These are phyloP conservation scores for Scedosporium apiospermum DNA, from an alignment of 2,329 filamentous ascomycete genomes.

Conservation along the genomic window DNA sequence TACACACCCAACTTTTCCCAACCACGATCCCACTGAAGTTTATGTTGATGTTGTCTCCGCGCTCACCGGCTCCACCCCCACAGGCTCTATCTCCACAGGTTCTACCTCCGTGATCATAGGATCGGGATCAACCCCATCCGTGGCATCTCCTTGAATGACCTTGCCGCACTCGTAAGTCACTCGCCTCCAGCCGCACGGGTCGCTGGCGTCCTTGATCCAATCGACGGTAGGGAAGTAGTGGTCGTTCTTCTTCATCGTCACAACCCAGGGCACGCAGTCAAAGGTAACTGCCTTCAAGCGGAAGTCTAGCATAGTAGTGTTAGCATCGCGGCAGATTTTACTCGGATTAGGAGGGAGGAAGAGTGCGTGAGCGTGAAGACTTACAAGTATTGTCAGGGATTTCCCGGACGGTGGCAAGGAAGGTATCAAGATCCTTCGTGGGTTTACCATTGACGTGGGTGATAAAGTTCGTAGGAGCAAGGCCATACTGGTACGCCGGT, in stretches of 20 bases:
- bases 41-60: background rate
- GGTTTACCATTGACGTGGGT: conserved; percentile 86
- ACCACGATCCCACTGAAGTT: no score
- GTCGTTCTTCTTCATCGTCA: conserved; percentile 99
- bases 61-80: background rate
- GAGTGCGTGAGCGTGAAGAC: conserved; percentile 16
- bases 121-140: conserved; percentile 34
- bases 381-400: conserved; percentile 91
- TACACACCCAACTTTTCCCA: no score
- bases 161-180: conserved; percentile 51
- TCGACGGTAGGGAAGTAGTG: conserved; percentile 77
- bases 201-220: conserved; percentile 53
- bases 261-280: conserved; percentile 97
- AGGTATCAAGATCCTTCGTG: conserved; percentile 72
- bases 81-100: background rate
- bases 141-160: conserved; percentile 43
- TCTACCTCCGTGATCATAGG: conserved; percentile 36
- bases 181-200: conserved; percentile 52
- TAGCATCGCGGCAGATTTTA: conserved; percentile 8
- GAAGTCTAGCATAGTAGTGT: conserved; percentile 56
- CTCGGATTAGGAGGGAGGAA: background rate
- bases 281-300: conserved; percentile 95
- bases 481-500: conserved; percentile 78
- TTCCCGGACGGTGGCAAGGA: conserved; percentile 70
- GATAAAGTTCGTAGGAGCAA: conserved; percentile 95